Evolutionary conservation across 1,284 basidiomycete species (phyloP), one percentile per base, ranked within the genome.

Genomic region (Irpex sp.): DNA sequence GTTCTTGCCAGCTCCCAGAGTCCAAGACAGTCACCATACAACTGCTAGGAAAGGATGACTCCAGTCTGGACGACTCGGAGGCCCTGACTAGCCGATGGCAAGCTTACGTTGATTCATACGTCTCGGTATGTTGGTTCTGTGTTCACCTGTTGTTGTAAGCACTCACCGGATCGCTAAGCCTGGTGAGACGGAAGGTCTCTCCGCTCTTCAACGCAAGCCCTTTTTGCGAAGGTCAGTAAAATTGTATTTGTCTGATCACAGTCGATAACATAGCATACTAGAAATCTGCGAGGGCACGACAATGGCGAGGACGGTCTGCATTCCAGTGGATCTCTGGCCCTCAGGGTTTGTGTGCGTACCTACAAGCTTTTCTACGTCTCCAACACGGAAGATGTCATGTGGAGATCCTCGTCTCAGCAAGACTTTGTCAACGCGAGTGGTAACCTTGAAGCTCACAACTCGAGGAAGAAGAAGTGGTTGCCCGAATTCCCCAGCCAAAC

Each of bases 31-130:
- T 97, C 73, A 91, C 92, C 0, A 82, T 97, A 61, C 94, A 97
- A 75, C 79, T 98, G 37, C 84, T 98, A 57, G 92, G 92, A 17
- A 94, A 93, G 72, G 95, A 97, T 67, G 96, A 98, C 72, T 84
- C 90, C 2, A 92, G 88, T 58, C 85, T 92, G 47, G 94, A 97
- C 69, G 94, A 97, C 71, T 87, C 91, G 0, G 92, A 92, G 74
- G 91, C 89, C 15, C 78, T 89, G 61, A 91, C 91, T 51, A 89
- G 92, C 54, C 83, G 92, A 58, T 96, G 95, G 94, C 89, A 94
- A 68, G 82, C 89, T 3, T 98, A 98, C 77, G 88, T 98, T 64
- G 92, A 95, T 62, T 91, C 91, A 7, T 98, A 89, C 76, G 89
- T 92, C 55, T 84, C 92, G 69, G 92, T 94, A 67, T 60, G 89